A percentile compares a stretch with the other conserved stretches of the same genome.
Conservation (phyloP, 2,329 filamentous ascomycete genomes). For the Fusarium irregulare region DNA sequence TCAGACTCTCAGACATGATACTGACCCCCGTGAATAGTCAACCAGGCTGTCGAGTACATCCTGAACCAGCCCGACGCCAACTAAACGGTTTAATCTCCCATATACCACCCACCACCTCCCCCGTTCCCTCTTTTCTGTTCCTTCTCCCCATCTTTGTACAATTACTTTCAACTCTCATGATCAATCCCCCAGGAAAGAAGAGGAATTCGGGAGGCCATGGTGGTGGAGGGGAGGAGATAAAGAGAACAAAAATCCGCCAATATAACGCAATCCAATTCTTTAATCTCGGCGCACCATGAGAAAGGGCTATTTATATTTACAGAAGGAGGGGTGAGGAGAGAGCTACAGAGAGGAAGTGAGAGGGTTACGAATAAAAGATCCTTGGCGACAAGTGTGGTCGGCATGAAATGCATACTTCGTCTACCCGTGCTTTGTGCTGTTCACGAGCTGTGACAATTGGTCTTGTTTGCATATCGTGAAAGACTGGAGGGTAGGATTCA, state of each 20-base stretch:
- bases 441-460: slow-evolving; percentile 13
- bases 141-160: slow-evolving; percentile 43
- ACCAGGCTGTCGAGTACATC: slow-evolving; percentile 96
- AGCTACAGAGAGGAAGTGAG: slow-evolving; percentile 6
- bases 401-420: slow-evolving; percentile 11
- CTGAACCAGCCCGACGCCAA: slow-evolving; percentile 90
- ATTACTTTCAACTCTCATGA: slow-evolving; percentile 34
- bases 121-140: slow-evolving; percentile 2
- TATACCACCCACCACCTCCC: slow-evolving; percentile 7
- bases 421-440: background rate
- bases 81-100: slow-evolving; percentile 54
- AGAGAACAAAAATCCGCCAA: slow-evolving; percentile 22
- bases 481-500: background rate
- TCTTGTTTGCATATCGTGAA: slow-evolving; percentile 2
- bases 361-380: slow-evolving; percentile 31
- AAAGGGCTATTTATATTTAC: slow-evolving; percentile 32
- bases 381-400: slow-evolving; percentile 21
- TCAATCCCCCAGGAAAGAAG: slow-evolving; percentile 13
- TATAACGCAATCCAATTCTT: slow-evolving; percentile 28
- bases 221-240: slow-evolving; percentile 12
- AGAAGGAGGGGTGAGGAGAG: slow-evolving; percentile 22
- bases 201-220: background rate
- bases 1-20: no score
- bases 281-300: slow-evolving; percentile 40
- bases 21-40: slow-evolving; percentile 67